Percentiles rank a stretch among this genome's conserved stretches.
These are phyloP conservation scores for Rubus idaeus DNA, from an alignment of 306 rosid species.

Conservation along the genomic window DNA sequence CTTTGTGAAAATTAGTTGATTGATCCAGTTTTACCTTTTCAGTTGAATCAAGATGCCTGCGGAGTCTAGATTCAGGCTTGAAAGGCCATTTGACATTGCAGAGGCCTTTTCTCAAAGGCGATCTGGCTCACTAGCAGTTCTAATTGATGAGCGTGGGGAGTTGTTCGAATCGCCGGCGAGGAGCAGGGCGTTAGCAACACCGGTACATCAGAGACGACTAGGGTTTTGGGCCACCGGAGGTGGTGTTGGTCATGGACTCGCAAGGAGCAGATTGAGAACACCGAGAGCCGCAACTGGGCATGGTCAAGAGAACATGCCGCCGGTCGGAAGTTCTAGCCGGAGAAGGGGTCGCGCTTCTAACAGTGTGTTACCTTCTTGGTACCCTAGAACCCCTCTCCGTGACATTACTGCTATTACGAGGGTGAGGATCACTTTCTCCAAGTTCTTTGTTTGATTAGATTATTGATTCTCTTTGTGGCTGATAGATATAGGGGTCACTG, in stretches of 20 bases:
- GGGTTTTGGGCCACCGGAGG: conserved; percentile 26
- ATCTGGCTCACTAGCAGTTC: conserved; percentile 24
- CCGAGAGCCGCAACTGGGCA: conserved; percentile 37
- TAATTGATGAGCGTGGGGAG: conserved; percentile 15
- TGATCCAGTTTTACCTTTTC: background rate
- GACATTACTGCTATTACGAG: conserved; percentile 56
- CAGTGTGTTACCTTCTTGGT: conserved; percentile 70
- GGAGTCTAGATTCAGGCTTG: conserved; percentile 61
- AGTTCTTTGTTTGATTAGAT: too few relatives aligned
- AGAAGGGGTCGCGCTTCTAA: conserved; percentile 32
- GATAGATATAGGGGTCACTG: too few relatives aligned
- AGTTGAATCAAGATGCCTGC: conserved; percentile 44
- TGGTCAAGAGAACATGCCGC: conserved; percentile 36
- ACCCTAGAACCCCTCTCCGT: conserved; percentile 75
- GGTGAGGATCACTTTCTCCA: conserved; percentile 32
- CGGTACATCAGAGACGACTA: conserved; percentile 7
- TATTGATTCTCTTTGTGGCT: too few relatives aligned
- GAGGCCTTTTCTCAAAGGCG: conserved; percentile 37
- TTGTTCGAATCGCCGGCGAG: background rate
- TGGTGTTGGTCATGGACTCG: background rate
- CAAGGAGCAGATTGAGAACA: conserved; percentile 22
- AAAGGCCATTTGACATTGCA: conserved; percentile 41
- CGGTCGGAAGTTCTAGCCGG: conserved; percentile 24
- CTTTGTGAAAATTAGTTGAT: background rate
- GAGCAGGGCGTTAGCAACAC: conserved; percentile 14